Evolutionary conservation across 441 rosid species (phyloP).

Genomic region (Metrosideros polymorpha): DNA sequence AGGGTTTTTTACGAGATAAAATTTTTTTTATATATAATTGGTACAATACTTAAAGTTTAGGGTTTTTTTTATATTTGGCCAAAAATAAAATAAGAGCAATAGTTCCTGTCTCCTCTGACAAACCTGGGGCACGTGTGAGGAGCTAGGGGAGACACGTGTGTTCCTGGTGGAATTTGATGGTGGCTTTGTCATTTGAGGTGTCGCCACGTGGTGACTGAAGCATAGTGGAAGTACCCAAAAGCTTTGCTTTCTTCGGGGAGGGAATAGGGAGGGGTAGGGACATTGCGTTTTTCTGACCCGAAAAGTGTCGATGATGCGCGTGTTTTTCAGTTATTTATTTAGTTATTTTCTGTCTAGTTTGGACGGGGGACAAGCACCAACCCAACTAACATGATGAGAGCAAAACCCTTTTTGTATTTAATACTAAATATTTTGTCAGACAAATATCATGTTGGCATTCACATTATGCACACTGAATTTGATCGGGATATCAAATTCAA

Average conservation of each 20-base stretch:
- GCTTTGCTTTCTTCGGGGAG: not conserved
- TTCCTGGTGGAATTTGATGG: not conserved
- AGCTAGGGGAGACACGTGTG: not conserved
- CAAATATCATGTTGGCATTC: not conserved
- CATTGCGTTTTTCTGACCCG: not conserved
- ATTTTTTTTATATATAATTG: too few species aligned
- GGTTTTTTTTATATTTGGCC: too few species aligned
- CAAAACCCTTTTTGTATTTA: not conserved
- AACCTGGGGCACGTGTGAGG: not conserved
- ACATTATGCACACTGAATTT: not conserved
- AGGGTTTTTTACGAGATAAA: too few species aligned
- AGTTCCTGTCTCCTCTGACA: not conserved
- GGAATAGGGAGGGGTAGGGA: not conserved
- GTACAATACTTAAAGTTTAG: too few species aligned
- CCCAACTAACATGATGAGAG: not conserved
- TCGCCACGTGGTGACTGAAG: not conserved
- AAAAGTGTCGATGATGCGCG: not conserved
- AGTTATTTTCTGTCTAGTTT: not conserved
- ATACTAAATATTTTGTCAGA: not conserved
- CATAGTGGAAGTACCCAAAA: not conserved
- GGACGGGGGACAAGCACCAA: not conserved
- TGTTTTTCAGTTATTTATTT: not conserved
- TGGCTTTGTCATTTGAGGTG: not conserved
- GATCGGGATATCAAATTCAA: accelerated
- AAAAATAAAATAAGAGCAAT: not conserved